Evolutionary conservation across 805 yeast species (phyloP).

Genomic region (Ogataea sp.): DNA sequence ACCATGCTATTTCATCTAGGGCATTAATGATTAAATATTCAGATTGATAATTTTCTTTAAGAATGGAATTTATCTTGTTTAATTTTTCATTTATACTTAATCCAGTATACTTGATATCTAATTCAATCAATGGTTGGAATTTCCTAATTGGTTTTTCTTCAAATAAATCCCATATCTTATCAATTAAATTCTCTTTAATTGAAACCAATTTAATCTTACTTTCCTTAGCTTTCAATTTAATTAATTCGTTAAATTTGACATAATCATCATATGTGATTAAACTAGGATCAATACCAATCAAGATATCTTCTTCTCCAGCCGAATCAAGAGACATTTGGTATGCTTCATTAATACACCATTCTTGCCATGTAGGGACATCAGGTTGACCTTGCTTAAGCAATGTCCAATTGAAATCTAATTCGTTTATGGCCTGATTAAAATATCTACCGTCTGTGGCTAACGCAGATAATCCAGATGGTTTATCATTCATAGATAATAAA

Average conservation of each 20-base stretch:
- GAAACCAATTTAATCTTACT: conserved; percentile 33
- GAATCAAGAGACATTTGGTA: conserved; percentile 40
- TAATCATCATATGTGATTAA: conserved; percentile 31
- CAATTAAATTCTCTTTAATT: conserved; percentile 40
- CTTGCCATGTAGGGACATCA: conserved; percentile 48
- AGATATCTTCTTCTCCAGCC: conserved; percentile 22
- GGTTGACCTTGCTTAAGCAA: conserved; percentile 44
- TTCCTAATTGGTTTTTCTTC: conserved; percentile 58
- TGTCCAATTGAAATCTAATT: conserved; percentile 53
- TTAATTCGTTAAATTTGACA: conserved; percentile 23
- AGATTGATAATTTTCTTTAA: conserved; percentile 24
- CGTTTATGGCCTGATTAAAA: conserved; percentile 49
- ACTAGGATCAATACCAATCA: conserved; percentile 41
- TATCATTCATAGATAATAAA: conserved; percentile 37
- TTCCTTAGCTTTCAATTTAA: conserved; percentile 20
- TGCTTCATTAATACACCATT: conserved; percentile 48
- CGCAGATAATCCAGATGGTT: conserved; percentile 48
- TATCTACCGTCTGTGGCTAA: conserved; percentile 56
- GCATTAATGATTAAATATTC: conserved; percentile 32
- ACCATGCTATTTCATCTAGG: conserved; percentile 88
- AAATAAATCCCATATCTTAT: conserved; percentile 40
- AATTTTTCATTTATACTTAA: conserved; percentile 53
- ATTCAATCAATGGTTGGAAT: conserved; percentile 37
- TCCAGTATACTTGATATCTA: conserved; percentile 57
- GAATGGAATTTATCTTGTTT: conserved; percentile 29